These are phyloP conservation scores for Aspergillus indologenus DNA, from an alignment of 495 filamentous ascomycete genomes.

Conservation along the genomic window DNA sequence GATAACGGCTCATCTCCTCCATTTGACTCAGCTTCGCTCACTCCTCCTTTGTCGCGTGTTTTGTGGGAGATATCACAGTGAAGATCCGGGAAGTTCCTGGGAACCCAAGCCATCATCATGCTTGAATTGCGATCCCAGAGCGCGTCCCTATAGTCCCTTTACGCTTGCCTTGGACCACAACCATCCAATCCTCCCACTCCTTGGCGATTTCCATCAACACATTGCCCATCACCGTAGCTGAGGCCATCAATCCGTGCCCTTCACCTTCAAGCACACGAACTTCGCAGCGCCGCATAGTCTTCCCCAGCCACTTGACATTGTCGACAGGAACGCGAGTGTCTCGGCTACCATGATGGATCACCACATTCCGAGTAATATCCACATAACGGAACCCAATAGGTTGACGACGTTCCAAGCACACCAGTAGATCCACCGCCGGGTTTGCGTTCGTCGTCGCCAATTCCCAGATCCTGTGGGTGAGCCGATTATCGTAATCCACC, in stretches of 20 bases:
- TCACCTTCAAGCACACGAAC: constrained; percentile 89
- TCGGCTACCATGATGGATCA: constrained; percentile 90
- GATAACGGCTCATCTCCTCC: too few relatives aligned
- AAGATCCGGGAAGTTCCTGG: not conserved
- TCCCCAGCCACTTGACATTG: constrained; percentile 91
- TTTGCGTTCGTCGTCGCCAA: constrained; percentile 90
- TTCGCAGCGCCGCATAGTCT: constrained; percentile 89
- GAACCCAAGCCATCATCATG: not conserved
- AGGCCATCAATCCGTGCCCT: constrained; percentile 95
- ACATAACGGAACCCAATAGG: constrained; percentile 96
- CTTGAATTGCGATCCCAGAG: constrained; percentile 23
- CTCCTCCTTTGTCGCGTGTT: not conserved
- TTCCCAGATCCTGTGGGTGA: constrained; percentile 92
- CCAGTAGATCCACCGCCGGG: constrained; percentile 86
- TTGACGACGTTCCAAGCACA: constrained; percentile 87
- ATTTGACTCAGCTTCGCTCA: not conserved
- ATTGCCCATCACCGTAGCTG: constrained; percentile 84
- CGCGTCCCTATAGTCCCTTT: constrained; percentile 30
- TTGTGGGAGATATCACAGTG: not conserved
- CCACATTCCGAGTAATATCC: constrained; percentile 83
- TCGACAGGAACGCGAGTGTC: constrained; percentile 92
- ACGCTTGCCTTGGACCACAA: constrained; percentile 53
- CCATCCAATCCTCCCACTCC: constrained; percentile 94
- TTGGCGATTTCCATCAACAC: constrained; percentile 88
- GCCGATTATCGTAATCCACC: constrained; percentile 73